These are phyloP conservation scores for Aspergillus saccharolyticus DNA, from an alignment of 495 filamentous ascomycete genomes.

Conservation along the genomic window DNA sequence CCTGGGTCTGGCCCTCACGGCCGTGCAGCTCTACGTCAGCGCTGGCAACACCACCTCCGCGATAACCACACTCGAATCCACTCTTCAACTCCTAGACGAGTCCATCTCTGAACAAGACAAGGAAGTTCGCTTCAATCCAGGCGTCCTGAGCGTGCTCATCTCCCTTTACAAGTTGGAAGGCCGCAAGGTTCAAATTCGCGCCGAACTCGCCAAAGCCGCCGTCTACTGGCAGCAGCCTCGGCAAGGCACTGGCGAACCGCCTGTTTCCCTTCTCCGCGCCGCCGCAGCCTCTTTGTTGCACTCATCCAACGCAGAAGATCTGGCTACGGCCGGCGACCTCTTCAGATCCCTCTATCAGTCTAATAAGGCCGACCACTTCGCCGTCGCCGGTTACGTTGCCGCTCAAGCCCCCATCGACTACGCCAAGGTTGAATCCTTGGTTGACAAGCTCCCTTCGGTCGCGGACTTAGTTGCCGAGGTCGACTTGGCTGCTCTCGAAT, in stretches of 20 bases:
- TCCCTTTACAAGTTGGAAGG: slow-evolving; percentile 75
- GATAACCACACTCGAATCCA: slow-evolving; percentile 66
- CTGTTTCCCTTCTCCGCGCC: slow-evolving; percentile 63
- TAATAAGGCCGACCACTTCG: slow-evolving; percentile 57
- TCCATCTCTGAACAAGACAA: slow-evolving; percentile 57
- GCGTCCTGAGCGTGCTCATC: slow-evolving; percentile 76
- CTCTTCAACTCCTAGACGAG: slow-evolving; percentile 67
- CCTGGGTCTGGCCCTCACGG: slow-evolving; percentile 75
- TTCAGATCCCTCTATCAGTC: slow-evolving; percentile 63
- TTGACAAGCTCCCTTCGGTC: slow-evolving; percentile 60
- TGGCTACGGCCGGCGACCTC: slow-evolving; percentile 63
- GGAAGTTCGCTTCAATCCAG: slow-evolving; percentile 75
- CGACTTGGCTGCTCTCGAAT: slow-evolving; percentile 66
- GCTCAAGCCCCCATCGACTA: slow-evolving; percentile 68
- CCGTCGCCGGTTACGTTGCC: slow-evolving; percentile 77
- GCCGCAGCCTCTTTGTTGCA: slow-evolving; percentile 75
- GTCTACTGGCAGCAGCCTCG: slow-evolving; percentile 66
- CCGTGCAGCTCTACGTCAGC: slow-evolving; percentile 77
- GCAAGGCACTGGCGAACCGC: slow-evolving; percentile 25
- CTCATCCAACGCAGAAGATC: slow-evolving; percentile 61
- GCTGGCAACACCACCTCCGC: slow-evolving; percentile 72
- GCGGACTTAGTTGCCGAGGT: slow-evolving; percentile 59
- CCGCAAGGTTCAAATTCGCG: slow-evolving; percentile 66
- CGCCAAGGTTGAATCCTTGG: slow-evolving; percentile 52
- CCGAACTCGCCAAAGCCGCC: slow-evolving; percentile 73